Base-by-base conservation (phyloP, 2,329 filamentous ascomycete species). In the Pseudopyricularia cyperi region DNA sequence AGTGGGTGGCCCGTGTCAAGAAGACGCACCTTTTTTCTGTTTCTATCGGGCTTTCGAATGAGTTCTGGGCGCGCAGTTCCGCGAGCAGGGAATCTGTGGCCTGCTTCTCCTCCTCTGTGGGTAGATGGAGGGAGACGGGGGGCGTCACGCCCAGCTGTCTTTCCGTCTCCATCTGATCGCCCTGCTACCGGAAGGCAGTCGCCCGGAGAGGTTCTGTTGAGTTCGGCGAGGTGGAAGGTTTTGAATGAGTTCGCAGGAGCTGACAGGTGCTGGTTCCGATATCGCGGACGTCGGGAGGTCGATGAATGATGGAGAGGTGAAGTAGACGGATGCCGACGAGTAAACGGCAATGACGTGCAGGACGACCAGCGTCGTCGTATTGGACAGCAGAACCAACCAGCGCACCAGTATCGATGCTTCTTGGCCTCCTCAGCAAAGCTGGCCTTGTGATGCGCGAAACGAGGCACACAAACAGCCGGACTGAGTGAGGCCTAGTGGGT, bases 1-100 rank as follows among this genome's bases (percentile, higher is more conserved):
- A 30, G 24, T 8, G 4, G 3, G 11, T 33, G 5, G 26, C n/a
- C 26, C 17, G 8, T 4, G 48, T 4, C 4, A n/a, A 8, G 32
- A 30, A 44, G 1, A 44, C 37, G 30, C 69, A 88, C 87, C 90
- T 84, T 66, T 87, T 89, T 56, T 88, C 78, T 3, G 88, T 95
- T 64, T 94, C 93, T 44, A 87, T 76, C 14, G 82, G 77, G 51
- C 80, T 81, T 68, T 97, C 93, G 61, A 95, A 98, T 51, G 93
- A 95, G 68, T 94, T 91, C 68, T 96, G 87, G 39, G 76, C 76
- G 65, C 89, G 89, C 55, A 98, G 72, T 68, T 96, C 90, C 52
- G 87, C 81, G 53, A 95, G 78, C 46, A 98, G 77, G 52, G 83
- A 75, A 58, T 89, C 83, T 60, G 88, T 94, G 50, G 85, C 79